These are phyloP conservation scores for Septoria petroselini DNA, from an alignment of 2,329 filamentous ascomycete species.

Conservation along the genomic window DNA sequence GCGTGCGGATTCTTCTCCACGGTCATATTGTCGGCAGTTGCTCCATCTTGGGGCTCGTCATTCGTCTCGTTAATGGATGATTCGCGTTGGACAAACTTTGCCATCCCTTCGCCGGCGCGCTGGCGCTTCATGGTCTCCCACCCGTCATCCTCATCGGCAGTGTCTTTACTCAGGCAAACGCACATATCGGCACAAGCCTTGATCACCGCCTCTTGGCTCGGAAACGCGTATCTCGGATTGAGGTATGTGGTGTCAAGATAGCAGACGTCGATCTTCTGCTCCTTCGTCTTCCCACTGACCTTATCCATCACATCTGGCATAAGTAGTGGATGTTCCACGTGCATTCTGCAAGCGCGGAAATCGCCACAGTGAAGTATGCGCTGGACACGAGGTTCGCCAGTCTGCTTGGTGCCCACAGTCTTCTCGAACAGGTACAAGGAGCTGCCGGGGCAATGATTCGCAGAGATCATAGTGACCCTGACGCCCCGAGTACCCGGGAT, in stretches of 20 bases:
- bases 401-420: constrained; percentile 58
- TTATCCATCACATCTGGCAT: constrained; percentile 70
- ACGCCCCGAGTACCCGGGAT: constrained; percentile 80
- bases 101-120: constrained; percentile 58
- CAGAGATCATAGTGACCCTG: constrained; percentile 87
- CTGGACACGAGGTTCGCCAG: constrained; percentile 57
- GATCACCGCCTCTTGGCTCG: constrained; percentile 83
- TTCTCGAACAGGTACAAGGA: constrained; percentile 94
- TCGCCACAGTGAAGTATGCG: constrained; percentile 93
- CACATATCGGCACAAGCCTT: constrained; percentile 84
- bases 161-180: constrained; percentile 67
- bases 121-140: constrained; percentile 58
- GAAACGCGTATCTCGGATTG: constrained; percentile 92
- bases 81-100: constrained; percentile 57
- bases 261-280: constrained; percentile 90
- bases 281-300: constrained; percentile 65
- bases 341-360: constrained; percentile 83
- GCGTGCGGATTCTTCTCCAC: constrained; percentile 34
- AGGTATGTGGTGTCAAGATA: constrained; percentile 98
- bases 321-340: constrained; percentile 77
- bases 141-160: constrained; percentile 54
- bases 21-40: constrained; percentile 39
- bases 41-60: constrained; percentile 38
- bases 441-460: constrained; percentile 95
- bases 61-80: constrained; percentile 39